Evolutionary conservation across 1,284 basidiomycete genomes (phyloP).

Genomic region (Leccinum pachyderme): DNA sequence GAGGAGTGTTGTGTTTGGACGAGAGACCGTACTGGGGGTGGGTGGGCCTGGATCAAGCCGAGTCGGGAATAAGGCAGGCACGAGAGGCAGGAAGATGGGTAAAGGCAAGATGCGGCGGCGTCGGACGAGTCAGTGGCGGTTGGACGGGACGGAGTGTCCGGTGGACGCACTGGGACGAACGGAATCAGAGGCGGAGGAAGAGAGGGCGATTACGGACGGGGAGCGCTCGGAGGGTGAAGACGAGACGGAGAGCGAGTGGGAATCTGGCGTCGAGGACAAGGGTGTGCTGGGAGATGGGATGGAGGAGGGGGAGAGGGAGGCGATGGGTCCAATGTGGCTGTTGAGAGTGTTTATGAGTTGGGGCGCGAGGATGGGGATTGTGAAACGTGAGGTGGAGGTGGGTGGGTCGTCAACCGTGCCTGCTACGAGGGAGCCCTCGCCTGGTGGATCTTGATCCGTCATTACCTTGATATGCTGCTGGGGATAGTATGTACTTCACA

Average conservation of each 20-base stretch:
- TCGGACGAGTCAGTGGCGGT: constrained; percentile 56
- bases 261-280: constrained; percentile 18
- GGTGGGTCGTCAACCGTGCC: constrained; percentile 18
- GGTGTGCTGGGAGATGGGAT: constrained; percentile 27
- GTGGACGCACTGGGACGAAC: constrained; percentile 69
- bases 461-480: constrained; percentile 4
- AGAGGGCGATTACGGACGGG: constrained; percentile 37
- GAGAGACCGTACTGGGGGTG: constrained; percentile 22
- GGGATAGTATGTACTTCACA: constrained; percentile 9
- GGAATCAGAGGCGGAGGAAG: constrained; percentile 74
- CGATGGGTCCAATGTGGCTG: constrained; percentile 71
- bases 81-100: constrained; percentile 14
- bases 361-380: constrained; percentile 47
- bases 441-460: constrained; percentile 12
- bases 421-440: constrained; percentile 25
- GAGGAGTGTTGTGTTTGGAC: constrained; percentile 44
- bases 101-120: constrained; percentile 26
- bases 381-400: constrained; percentile 20
- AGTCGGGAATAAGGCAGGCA: constrained; percentile 30
- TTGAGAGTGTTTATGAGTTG: constrained; percentile 71
- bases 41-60: constrained; percentile 34
- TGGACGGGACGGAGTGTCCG: constrained; percentile 57
- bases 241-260: constrained; percentile 36
- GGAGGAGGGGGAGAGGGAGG: constrained; percentile 53
- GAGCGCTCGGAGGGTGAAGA: constrained; percentile 33